These are phyloP conservation scores for Furcasterigmium sp. DNA, from an alignment of 2,329 filamentous ascomycete species.

Conservation along the genomic window DNA sequence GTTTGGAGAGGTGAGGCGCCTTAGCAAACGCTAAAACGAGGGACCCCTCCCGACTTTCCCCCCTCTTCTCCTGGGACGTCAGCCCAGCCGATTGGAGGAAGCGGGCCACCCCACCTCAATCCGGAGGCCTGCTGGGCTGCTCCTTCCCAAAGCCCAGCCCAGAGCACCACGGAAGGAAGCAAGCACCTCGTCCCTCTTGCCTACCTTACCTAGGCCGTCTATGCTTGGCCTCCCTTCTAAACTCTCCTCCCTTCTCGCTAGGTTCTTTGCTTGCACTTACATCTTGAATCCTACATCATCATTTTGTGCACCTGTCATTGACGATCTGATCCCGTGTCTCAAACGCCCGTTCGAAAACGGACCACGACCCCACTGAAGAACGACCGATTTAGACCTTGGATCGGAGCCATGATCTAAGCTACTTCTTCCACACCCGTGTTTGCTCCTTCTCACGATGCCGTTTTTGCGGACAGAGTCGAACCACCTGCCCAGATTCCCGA, in stretches of 20 bases:
- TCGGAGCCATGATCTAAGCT: constrained; percentile 14
- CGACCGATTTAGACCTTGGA: not conserved
- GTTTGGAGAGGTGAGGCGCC: too few relatives aligned
- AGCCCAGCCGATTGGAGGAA: too few relatives aligned
- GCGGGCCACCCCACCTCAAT: too few relatives aligned
- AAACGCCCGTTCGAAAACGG: not conserved
- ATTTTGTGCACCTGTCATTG: not conserved
- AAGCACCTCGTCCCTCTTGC: too few relatives aligned
- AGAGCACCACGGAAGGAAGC: too few relatives aligned
- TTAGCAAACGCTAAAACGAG: too few relatives aligned
- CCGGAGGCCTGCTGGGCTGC: too few relatives aligned
- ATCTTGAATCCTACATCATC: not conserved
- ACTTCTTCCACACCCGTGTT: constrained; percentile 2
- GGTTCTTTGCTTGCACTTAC: too few relatives aligned
- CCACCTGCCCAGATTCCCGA: constrained; percentile 13
- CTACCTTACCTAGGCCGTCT: too few relatives aligned
- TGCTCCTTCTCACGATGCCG: constrained; percentile 17
- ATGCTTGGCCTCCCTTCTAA: too few relatives aligned
- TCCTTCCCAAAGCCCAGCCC: too few relatives aligned
- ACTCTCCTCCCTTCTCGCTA: too few relatives aligned
- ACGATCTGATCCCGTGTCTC: not conserved
- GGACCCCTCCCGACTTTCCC: not conserved
- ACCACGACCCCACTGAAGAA: not conserved
- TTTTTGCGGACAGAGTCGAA: constrained; percentile 14
- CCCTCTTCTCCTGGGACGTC: not conserved